These are phyloP conservation scores for Rhizopogon salebrosus DNA, from an alignment of 768 basidiomycete genomes.

Conservation along the genomic window DNA sequence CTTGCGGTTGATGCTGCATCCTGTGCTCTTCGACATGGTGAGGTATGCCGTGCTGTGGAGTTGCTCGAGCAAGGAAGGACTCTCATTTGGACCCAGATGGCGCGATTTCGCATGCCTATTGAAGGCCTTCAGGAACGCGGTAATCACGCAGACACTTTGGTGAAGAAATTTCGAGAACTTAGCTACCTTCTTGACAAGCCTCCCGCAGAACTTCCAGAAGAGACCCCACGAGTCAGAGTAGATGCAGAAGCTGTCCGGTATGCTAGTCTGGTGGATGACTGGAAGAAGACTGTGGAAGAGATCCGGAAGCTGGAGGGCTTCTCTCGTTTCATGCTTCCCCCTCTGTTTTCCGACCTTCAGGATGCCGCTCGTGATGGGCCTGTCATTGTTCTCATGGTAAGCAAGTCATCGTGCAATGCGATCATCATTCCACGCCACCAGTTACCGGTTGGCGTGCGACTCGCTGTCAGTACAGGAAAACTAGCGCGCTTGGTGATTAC, in stretches of 20 bases:
- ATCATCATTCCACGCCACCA: conserved; percentile 2
- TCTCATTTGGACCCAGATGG: conserved; percentile 24
- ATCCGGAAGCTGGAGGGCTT: no score
- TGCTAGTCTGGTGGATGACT: not conserved
- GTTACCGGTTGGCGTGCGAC: not conserved
- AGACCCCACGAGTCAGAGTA: no score
- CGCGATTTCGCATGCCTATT: conserved; percentile 17
- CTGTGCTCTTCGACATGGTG: conserved; percentile 8
- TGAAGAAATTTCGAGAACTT: not conserved
- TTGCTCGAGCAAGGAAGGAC: conserved; percentile 27
- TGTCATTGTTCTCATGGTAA: conserved; percentile 1
- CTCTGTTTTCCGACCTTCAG: conserved; percentile 6
- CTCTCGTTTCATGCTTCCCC: conserved; percentile 6
- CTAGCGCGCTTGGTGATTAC: not conserved
- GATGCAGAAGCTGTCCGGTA: not conserved
- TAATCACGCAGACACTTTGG: not conserved
- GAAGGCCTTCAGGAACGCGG: not conserved
- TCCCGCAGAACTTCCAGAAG: not conserved
- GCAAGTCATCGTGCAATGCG: conserved; percentile 2
- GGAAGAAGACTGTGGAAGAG: no score
- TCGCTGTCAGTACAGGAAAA: not conserved
- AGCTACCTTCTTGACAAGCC: not conserved
- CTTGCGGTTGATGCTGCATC: conserved; percentile 13
- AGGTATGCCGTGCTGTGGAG: no score
- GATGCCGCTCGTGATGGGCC: conserved; percentile 3